Conservation (phyloP, 2,329 filamentous ascomycete species). For the Phyllosticta citrichinensis region DNA sequence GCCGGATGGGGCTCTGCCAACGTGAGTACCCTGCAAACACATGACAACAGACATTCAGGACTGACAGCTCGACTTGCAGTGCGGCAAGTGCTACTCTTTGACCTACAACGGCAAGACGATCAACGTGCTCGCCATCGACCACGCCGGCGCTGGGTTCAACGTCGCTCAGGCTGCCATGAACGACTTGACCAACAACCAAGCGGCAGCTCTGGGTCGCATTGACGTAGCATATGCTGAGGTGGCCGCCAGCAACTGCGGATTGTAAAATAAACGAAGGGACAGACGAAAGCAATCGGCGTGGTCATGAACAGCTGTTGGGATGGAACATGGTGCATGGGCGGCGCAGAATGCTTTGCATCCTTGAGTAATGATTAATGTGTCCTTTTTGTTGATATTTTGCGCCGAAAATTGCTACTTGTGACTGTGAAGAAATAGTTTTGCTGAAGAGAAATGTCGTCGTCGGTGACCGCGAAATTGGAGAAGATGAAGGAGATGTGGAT, state of each 20-base stretch:
- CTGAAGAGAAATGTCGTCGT: not conserved
- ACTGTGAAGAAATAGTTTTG: not conserved
- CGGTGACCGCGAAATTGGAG: too few species aligned
- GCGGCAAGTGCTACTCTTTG: slow-evolving; percentile 44
- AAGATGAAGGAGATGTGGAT: not conserved
- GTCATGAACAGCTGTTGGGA: not conserved
- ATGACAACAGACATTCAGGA: not conserved
- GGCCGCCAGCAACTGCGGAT: slow-evolving; percentile 25
- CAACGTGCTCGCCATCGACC: slow-evolving; percentile 41
- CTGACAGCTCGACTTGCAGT: slow-evolving; percentile 22
- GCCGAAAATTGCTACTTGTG: not conserved
- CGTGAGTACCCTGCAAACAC: slow-evolving; percentile 13
- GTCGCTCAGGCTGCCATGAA: slow-evolving; percentile 40
- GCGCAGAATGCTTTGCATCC: not conserved
- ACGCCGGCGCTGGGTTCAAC: slow-evolving; percentile 39
- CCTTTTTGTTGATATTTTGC: not conserved
- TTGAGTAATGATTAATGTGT: not conserved
- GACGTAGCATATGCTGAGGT: slow-evolving; percentile 31
- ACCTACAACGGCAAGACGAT: slow-evolving; percentile 39
- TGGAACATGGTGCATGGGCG: not conserved
- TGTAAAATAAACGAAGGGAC: slow-evolving; percentile 8
- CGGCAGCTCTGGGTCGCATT: slow-evolving; percentile 34
- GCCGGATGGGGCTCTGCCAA: slow-evolving; percentile 34
- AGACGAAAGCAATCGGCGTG: slow-evolving; percentile 14
- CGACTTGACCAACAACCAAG: slow-evolving; percentile 33